Base-by-base conservation (phyloP, 768 basidiomycete genomes). In the Leccinellum albellum region DNA sequence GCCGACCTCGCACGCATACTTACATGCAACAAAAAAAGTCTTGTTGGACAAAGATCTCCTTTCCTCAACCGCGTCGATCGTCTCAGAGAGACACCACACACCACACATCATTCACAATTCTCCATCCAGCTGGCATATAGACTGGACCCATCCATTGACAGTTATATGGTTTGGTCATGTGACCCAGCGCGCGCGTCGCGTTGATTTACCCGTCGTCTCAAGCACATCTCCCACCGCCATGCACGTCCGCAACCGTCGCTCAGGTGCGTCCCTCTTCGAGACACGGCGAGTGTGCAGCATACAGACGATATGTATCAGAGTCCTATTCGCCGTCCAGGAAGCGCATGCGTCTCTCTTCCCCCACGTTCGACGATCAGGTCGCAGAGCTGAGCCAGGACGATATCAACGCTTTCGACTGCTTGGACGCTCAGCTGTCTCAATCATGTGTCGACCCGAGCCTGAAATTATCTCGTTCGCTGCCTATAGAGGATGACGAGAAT, bases 321-420 rank as follows among this genome's bases (percentile, higher is more conserved):
- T 23, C 31, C 12, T n/a, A 2, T 37, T 35, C 80, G 6, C 82
- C 80, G n/a, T 65, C 74, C 10, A 74, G 75, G 40, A 89, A 89
- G 70, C 77, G 83, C 21, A 81, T 81, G 61, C 77, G 87, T 42
- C 76, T 87, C 28, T 85, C 86, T 0, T 87, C 86, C 1, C 86
- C 87, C 1, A 82, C 82, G 21, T 86, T 84, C 58, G 86, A 87
- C 58, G 74, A 78, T 47, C 79, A 79, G 59, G 64, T 82, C 23
- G 72, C 59, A 7, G 79, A 79, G 21, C 66, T 83, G 53, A 87
- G 79, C 51, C 78, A 82, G 57, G 79, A 83, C 32, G 80, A 86
- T 54, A 66, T 87, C 12, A 72, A 73, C 33, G 83, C 80, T 4
- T 78, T 84, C 46, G 84, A 86, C 64, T 74, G 73, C 35, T 66